Conservation (phyloP, 73 alveolate genomes). For the Uronychia setigera region DNA sequence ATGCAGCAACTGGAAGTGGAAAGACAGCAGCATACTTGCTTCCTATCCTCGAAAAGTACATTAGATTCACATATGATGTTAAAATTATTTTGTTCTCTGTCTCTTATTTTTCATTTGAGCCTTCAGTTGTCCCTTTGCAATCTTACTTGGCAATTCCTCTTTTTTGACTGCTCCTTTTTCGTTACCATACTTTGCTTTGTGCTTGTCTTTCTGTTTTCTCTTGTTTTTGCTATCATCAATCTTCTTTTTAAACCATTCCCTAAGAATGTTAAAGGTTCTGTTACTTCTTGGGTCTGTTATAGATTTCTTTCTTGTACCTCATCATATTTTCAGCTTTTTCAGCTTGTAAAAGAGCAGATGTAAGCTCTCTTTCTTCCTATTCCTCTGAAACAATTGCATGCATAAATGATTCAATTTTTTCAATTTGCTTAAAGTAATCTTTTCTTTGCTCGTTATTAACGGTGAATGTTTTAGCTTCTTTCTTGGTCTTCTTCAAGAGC, state of each 20-base stretch:
- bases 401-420: constrained; percentile 69
- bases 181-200: no score
- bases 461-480: constrained; percentile 57
- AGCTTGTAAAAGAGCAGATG: constrained; percentile 84
- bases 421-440: constrained; percentile 18
- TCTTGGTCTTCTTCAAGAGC: constrained; percentile 66
- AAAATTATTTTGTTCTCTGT: no score
- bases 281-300: constrained; percentile 93
- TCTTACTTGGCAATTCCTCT: no score
- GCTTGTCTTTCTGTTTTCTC: no score
- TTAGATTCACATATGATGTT: constrained; percentile 46
- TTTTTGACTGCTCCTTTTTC: no score
- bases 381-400: constrained; percentile 78
- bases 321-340: constrained; percentile 90
- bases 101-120: no score
- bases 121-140: no score
- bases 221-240: no score
- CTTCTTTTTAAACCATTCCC: no score
- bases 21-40: constrained; percentile 99
- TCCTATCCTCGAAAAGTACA: constrained; percentile 95
- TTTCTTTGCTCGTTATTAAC: constrained; percentile 15
- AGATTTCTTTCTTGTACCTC: constrained; percentile 83
- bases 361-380: constrained; percentile 83
- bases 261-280: no score
- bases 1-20: constrained; percentile 99